These are phyloP conservation scores for Orbilia ellipsospora DNA, from an alignment of 2,329 filamentous ascomycete genomes.

Conservation along the genomic window DNA sequence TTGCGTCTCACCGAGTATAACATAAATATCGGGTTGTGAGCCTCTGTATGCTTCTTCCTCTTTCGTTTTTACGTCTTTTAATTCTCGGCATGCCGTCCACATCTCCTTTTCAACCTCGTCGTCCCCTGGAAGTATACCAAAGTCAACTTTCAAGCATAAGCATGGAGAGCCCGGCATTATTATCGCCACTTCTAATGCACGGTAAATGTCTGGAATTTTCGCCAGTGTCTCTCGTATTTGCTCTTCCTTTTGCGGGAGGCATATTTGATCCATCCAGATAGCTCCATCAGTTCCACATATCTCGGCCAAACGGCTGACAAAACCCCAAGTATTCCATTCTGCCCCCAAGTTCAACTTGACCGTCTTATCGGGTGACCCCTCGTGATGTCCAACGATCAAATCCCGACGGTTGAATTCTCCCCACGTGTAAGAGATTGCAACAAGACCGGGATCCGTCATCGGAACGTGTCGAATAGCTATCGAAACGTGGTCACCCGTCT, in stretches of 20 bases:
- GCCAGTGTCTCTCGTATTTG: conserved; percentile 10
- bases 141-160: conserved; percentile 7
- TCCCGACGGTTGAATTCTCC: conserved; percentile 15
- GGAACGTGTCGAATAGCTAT: background rate
- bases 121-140: background rate
- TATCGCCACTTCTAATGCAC: conserved; percentile 8
- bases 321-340: conserved; percentile 10
- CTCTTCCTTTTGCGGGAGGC: conserved; percentile 20
- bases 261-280: conserved; percentile 26
- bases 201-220: conserved; percentile 12
- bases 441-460: background rate
- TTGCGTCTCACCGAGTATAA: background rate
- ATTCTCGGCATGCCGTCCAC: background rate
- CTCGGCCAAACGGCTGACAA: conserved; percentile 1
- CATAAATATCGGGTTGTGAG: conserved; percentile 2
- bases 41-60: background rate
- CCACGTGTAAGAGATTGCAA: conserved; percentile 16
- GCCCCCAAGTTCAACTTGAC: conserved; percentile 4
- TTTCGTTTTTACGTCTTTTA: background rate
- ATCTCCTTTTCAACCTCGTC: background rate
- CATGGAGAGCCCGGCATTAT: conserved; percentile 11
- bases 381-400: conserved; percentile 3
- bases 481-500: background rate
- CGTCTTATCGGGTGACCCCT: conserved; percentile 5
- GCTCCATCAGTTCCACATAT: conserved; percentile 10